These are phyloP conservation scores for Staphylotrichum longicolle DNA, from an alignment of 495 filamentous ascomycete species.

Conservation along the genomic window DNA sequence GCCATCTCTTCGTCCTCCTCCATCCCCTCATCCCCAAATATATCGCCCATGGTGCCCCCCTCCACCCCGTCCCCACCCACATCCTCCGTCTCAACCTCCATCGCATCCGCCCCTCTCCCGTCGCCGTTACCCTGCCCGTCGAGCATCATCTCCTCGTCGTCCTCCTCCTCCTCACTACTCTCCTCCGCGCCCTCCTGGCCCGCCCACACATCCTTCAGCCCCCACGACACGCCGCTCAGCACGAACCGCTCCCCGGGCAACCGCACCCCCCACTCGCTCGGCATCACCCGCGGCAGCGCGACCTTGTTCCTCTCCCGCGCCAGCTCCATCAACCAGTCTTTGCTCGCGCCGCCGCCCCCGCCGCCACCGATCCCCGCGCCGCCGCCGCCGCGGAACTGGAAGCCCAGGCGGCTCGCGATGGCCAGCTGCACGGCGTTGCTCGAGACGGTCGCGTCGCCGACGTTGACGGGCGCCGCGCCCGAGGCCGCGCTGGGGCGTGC, in stretches of 20 bases:
- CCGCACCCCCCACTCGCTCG: conserved; percentile 75
- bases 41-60: conserved; percentile 51
- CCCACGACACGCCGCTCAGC: conserved; percentile 80
- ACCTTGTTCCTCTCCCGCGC: conserved; percentile 80
- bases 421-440: conserved; percentile 51
- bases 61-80: conserved; percentile 38
- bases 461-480: conserved; percentile 47
- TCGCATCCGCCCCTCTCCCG: conserved; percentile 39
- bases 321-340: conserved; percentile 82
- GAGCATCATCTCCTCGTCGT: conserved; percentile 40
- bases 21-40: conserved; percentile 40
- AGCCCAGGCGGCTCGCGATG: conserved; percentile 48
- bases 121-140: conserved; percentile 35
- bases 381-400: conserved; percentile 52
- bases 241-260: conserved; percentile 91
- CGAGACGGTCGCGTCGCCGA: conserved; percentile 45
- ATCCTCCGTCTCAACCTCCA: conserved; percentile 47
- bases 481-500: conserved; percentile 44
- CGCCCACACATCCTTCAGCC: conserved; percentile 73
- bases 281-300: conserved; percentile 67
- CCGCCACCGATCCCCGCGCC: conserved; percentile 47
- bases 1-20: conserved; percentile 46
- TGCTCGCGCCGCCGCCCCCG: conserved; percentile 57
- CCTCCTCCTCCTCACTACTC: conserved; percentile 54
- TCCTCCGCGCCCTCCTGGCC: conserved; percentile 43